Conservation (phyloP, 2,329 filamentous ascomycete genomes). For the Epichloe sibirici region DNA sequence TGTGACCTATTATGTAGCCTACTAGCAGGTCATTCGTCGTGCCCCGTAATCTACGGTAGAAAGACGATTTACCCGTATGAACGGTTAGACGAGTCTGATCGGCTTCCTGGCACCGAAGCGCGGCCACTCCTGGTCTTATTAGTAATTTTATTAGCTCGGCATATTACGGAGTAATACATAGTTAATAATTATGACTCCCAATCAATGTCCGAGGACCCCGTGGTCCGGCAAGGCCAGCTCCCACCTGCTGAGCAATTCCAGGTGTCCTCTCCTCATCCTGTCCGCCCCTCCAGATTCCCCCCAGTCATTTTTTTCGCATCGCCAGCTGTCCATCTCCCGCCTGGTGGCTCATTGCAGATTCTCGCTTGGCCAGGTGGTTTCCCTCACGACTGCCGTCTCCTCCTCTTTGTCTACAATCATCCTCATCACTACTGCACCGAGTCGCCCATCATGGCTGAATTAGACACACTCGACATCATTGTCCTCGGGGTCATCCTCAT, state of each 20-base stretch:
- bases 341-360: neutral
- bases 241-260: neutral
- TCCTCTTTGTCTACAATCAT: neutral
- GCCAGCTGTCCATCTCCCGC: neutral
- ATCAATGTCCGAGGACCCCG: no score
- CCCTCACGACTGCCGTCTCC: neutral
- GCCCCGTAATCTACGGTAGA: no score
- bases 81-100: no score
- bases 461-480: constrained; percentile 89
- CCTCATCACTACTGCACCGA: neutral
- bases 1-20: no score
- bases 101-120: no score
- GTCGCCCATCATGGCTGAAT: constrained; percentile 61
- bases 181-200: no score
- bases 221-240: no score
- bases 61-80: no score
- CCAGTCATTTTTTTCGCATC: neutral
- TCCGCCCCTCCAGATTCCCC: neutral
- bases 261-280: neutral
- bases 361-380: neutral
- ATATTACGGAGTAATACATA: no score
- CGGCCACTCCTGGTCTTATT: no score
- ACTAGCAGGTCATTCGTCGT: no score
- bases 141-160: no score
- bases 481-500: constrained; percentile 78